Conservation (phyloP, 441 rosid species). For the Breynia disticha region DNA sequence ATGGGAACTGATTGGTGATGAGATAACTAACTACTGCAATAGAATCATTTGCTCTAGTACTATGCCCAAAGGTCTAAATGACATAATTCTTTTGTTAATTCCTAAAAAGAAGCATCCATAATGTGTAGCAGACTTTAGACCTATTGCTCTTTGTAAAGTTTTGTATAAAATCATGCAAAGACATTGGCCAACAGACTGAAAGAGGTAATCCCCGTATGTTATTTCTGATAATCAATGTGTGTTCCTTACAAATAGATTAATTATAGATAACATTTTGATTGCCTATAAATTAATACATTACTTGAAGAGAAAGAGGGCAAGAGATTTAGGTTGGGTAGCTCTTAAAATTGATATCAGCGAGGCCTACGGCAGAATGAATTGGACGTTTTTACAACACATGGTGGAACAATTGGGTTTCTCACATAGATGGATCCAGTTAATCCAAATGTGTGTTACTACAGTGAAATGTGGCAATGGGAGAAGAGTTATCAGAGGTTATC, state of each 20-base stretch:
- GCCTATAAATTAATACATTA: background rate
- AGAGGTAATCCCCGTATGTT: background rate
- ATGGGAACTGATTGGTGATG: no score
- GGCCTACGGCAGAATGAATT: background rate
- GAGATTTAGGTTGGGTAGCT: background rate
- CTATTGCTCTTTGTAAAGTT: background rate
- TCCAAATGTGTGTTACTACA: background rate
- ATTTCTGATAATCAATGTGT: background rate
- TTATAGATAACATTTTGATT: background rate
- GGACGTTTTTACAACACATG: background rate
- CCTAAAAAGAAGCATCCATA: background rate
- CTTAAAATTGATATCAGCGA: background rate
- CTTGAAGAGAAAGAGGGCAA: background rate
- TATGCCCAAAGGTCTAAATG: no score
- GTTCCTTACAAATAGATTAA: background rate
- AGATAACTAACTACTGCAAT: no score
- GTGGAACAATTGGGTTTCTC: background rate
- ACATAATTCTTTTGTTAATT: no score
- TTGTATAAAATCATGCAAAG: background rate
- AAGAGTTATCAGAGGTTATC: background rate
- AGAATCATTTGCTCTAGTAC: no score
- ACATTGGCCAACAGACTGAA: background rate
- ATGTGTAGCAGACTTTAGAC: accelerated
- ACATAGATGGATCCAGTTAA: background rate
- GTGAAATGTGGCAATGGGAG: background rate